Evolutionary conservation across 169 alveolate species (phyloP).

Genomic region (Toxoplasma gondii): DNA sequence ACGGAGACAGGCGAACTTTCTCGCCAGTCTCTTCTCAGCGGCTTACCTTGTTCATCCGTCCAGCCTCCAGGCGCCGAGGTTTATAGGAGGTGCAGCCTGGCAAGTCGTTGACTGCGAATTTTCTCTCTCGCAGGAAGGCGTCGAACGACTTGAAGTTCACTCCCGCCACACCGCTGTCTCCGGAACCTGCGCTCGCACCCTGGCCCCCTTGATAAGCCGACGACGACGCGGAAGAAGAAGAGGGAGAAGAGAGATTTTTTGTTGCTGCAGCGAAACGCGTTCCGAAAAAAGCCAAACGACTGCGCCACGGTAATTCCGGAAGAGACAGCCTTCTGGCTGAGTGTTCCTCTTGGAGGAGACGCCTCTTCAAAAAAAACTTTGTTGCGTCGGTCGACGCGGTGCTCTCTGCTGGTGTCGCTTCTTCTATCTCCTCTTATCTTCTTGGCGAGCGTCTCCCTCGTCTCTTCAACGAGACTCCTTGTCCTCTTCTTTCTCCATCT

Average conservation of each 20-base stretch:
- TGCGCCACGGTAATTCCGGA: too few relatives aligned
- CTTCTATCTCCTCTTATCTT: too few relatives aligned
- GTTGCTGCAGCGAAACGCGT: background rate
- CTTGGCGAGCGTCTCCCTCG: too few relatives aligned
- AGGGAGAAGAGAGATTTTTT: background rate
- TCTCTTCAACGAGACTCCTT: too few relatives aligned
- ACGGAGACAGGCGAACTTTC: too few relatives aligned
- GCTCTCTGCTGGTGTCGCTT: too few relatives aligned
- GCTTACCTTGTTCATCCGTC: conserved; percentile 78
- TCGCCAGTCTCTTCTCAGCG: too few relatives aligned
- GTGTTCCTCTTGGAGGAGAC: too few relatives aligned
- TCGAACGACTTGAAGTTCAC: conserved; percentile 84
- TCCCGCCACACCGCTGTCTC: background rate
- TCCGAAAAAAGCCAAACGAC: background rate
- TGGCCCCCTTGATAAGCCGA: background rate
- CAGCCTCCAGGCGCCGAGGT: conserved; percentile 73
- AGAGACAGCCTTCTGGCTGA: too few relatives aligned
- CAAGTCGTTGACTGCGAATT: conserved; percentile 79
- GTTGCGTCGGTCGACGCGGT: too few relatives aligned
- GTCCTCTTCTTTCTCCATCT: too few relatives aligned
- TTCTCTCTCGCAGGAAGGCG: conserved; percentile 80
- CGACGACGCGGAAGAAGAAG: background rate
- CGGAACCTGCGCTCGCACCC: background rate
- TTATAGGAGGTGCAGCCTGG: conserved; percentile 78
- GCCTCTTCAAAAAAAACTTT: too few relatives aligned